These are phyloP conservation scores for Cordyceps pruinosa DNA, from an alignment of 2,329 filamentous ascomycete genomes.

Conservation along the genomic window DNA sequence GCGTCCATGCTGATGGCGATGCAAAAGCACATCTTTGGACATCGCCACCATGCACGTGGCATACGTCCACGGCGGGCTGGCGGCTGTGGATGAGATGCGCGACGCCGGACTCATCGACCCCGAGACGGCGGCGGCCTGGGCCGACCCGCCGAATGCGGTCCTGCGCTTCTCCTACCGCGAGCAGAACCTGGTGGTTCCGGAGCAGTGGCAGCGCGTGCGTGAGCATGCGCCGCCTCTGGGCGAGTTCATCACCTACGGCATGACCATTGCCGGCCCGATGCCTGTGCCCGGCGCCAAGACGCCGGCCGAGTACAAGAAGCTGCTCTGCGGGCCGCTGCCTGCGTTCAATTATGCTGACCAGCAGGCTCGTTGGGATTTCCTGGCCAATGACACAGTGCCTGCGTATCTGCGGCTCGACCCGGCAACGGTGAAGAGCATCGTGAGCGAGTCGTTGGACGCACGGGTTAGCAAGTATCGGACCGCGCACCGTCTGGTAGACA, in stretches of 20 bases:
- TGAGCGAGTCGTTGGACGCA: not conserved
- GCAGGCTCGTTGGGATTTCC: not conserved
- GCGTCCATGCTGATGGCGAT: constrained; percentile 8
- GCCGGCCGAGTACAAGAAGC: constrained; percentile 4
- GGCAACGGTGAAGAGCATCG: not conserved
- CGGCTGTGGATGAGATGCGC: constrained; percentile 3
- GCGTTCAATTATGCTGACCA: constrained; percentile 3
- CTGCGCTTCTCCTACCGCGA: not conserved
- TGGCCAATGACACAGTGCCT: not conserved
- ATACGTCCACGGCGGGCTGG: not conserved
- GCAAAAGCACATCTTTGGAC: constrained; percentile 8
- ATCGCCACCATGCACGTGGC: constrained; percentile 4
- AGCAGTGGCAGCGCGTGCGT: constrained; percentile 1
- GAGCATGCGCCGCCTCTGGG: not conserved
- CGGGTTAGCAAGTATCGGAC: not conserved
- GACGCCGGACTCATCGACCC: not conserved
- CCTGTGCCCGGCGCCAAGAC: constrained; percentile 5
- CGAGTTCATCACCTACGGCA: constrained; percentile 1
- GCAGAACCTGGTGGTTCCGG: constrained; percentile 2
- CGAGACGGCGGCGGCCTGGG: not conserved
- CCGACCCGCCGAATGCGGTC: not conserved
- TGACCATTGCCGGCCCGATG: constrained; percentile 4
- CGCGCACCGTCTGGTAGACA: not conserved
- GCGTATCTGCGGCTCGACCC: not conserved
- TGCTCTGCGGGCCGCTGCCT: constrained; percentile 1